phyloP scores from a whole-genome alignment of 768 basidiomycete species.

The Pulveroboletus sp. region DNA sequence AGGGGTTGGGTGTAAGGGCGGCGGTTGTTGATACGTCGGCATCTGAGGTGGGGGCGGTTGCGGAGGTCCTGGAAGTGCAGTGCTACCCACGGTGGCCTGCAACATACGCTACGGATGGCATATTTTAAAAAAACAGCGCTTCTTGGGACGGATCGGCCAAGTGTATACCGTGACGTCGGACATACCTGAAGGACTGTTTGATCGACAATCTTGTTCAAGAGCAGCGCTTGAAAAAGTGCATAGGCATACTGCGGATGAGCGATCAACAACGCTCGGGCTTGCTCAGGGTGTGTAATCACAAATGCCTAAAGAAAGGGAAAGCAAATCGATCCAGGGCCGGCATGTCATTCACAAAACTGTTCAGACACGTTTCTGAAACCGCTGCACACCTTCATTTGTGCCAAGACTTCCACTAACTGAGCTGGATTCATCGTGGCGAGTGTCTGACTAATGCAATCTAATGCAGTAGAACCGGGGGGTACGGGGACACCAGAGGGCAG shows the following conservation, averaged over 20 bases:
- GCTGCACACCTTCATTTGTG: constrained; percentile 91
- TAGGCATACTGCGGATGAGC: constrained; percentile 93
- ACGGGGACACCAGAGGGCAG: constrained; percentile 78
- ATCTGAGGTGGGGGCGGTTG: constrained; percentile 33
- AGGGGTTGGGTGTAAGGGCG: constrained; percentile 32
- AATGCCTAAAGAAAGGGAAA: constrained; percentile 67
- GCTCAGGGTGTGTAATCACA: constrained; percentile 87
- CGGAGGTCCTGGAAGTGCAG: constrained; percentile 27
- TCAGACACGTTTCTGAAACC: constrained; percentile 18
- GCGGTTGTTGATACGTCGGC: constrained; percentile 28
- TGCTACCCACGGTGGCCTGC: constrained; percentile 36
- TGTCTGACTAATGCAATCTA: constrained; percentile 84
- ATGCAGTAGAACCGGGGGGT: constrained; percentile 63
- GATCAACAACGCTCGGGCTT: constrained; percentile 75
- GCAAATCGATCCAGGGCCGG: constrained; percentile 5
- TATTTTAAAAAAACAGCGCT: constrained; percentile 5
- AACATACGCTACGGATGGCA: constrained; percentile 47
- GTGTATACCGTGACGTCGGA: constrained; percentile 6
- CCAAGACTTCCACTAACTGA: constrained; percentile 89
- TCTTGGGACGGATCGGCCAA: constrained; percentile 1
- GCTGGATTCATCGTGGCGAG: constrained; percentile 80
- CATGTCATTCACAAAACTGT: constrained; percentile 20
- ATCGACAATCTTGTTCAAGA: constrained; percentile 93
- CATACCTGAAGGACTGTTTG: constrained; percentile 74
- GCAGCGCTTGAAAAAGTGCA: constrained; percentile 91